Evolutionary conservation across 140 eudicot genomes (phyloP).

Genomic region (Cichorium intybus): DNA sequence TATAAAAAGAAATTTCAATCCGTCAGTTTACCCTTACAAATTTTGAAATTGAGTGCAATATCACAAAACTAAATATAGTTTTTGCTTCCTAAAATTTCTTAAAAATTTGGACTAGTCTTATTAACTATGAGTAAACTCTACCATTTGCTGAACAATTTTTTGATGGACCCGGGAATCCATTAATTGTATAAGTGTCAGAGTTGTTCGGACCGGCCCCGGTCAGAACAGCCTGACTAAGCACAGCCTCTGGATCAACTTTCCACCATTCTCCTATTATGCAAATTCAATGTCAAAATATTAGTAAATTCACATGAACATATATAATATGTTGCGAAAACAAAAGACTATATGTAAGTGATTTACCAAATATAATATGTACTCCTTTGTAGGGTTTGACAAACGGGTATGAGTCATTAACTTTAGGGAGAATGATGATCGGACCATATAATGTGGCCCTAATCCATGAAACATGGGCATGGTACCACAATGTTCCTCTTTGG

Average conservation of each 20-base stretch:
- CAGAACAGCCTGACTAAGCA: slow-evolving; percentile 39
- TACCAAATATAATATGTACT: slow-evolving; percentile 40
- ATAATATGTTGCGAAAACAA: background rate
- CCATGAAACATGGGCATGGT: slow-evolving; percentile 58
- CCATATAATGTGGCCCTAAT: slow-evolving; percentile 43
- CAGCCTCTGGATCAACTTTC: slow-evolving; percentile 46
- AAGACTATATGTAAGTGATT: background rate
- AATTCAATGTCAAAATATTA: background rate
- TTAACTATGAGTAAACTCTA: slow-evolving; percentile 4
- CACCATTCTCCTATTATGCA: slow-evolving; percentile 49
- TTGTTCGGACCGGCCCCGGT: slow-evolving; percentile 48
- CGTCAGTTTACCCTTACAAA: background rate
- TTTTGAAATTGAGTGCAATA: background rate
- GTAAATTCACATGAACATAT: background rate
- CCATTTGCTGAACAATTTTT: slow-evolving; percentile 44
- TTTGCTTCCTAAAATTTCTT: too few species aligned
- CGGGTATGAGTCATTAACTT: slow-evolving; percentile 31
- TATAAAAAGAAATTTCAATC: slow-evolving; percentile 2
- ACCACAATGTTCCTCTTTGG: slow-evolving; percentile 52
- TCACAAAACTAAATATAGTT: too few species aligned
- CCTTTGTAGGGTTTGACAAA: slow-evolving; percentile 41
- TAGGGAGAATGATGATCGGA: slow-evolving; percentile 44
- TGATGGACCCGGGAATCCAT: slow-evolving; percentile 52
- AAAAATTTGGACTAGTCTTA: background rate
- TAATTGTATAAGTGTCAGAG: slow-evolving; percentile 49